A percentile compares a stretch with the other conserved stretches of the same genome.
These are phyloP conservation scores for Exophiala alcalophila DNA, from an alignment of 2,329 filamentous ascomycete species.

Conservation along the genomic window DNA sequence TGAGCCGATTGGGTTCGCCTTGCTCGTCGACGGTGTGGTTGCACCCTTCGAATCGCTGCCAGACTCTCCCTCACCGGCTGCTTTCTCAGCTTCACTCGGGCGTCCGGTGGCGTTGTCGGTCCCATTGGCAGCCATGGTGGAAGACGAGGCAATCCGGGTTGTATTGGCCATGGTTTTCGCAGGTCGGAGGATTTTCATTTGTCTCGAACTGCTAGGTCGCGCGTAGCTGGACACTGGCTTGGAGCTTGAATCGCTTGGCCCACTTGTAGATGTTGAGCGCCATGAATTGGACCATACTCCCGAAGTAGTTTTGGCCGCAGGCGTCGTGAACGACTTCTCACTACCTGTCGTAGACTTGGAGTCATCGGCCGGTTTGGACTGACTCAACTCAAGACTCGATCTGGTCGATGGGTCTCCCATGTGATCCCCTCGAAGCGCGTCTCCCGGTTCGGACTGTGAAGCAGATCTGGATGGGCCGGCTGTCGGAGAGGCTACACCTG, in stretches of 20 bases:
- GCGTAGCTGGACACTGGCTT: constrained; percentile 27
- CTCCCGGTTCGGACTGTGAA: constrained; percentile 12
- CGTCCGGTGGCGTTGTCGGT: constrained; percentile 21
- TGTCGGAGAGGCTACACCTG: constrained; percentile 30
- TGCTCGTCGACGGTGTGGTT: constrained; percentile 33
- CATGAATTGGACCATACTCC: constrained; percentile 31
- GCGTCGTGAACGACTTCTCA: constrained; percentile 33
- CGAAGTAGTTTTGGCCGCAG: constrained; percentile 27
- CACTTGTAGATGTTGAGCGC: constrained; percentile 22
- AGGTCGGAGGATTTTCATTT: constrained; percentile 89
- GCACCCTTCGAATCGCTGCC: constrained; percentile 13
- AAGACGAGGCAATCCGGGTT: constrained; percentile 40
- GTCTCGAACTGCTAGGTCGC: constrained; percentile 45
- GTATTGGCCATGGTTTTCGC: constrained; percentile 55
- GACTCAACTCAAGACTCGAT: constrained; percentile 21
- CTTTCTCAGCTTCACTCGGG: constrained; percentile 9
- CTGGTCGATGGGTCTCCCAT: constrained; percentile 15
- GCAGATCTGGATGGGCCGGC: constrained; percentile 17
- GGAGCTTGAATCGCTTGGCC: constrained; percentile 13
- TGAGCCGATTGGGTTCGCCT: constrained; percentile 81
- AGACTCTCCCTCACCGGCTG: constrained; percentile 8
- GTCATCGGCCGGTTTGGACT: constrained; percentile 22
- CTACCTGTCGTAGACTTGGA: constrained; percentile 33
- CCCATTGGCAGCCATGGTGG: constrained; percentile 26
- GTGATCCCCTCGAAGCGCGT: constrained; percentile 16